Conservation (phyloP, 257 asterid species). For the Forsythia suspensa region DNA sequence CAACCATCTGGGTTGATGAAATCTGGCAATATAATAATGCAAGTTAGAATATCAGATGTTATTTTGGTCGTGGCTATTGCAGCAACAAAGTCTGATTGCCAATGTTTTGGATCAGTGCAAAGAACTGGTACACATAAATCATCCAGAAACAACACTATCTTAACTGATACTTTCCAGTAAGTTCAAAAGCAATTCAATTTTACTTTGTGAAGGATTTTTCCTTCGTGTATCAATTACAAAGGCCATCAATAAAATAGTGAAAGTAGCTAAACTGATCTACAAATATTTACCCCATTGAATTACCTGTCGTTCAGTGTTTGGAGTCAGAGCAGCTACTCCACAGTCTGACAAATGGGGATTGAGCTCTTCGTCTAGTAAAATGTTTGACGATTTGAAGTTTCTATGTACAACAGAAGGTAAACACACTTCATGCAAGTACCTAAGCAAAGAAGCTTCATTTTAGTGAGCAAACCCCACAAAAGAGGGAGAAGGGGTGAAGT, state of each 20-base stretch:
- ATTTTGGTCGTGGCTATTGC: background rate
- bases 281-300: constrained; percentile 15
- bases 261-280: constrained; percentile 5
- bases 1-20: constrained; percentile 76
- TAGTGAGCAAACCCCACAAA: constrained; percentile 18
- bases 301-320: constrained; percentile 95
- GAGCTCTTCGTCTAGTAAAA: constrained; percentile 87
- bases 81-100: background rate
- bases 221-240: background rate
- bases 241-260: background rate
- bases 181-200: background rate
- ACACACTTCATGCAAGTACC: constrained; percentile 99
- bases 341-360: constrained; percentile 95
- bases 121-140: background rate
- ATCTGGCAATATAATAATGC: constrained; percentile 46
- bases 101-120: background rate
- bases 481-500: background rate
- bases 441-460: constrained; percentile 31
- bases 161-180: background rate
- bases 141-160: background rate
- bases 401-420: constrained; percentile 92
- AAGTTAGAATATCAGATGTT: background rate
- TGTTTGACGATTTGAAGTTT: constrained; percentile 92
- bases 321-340: constrained; percentile 84
- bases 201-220: background rate